These are phyloP conservation scores for Megacollybia marginata DNA, from an alignment of 768 basidiomycete species.

Conservation along the genomic window DNA sequence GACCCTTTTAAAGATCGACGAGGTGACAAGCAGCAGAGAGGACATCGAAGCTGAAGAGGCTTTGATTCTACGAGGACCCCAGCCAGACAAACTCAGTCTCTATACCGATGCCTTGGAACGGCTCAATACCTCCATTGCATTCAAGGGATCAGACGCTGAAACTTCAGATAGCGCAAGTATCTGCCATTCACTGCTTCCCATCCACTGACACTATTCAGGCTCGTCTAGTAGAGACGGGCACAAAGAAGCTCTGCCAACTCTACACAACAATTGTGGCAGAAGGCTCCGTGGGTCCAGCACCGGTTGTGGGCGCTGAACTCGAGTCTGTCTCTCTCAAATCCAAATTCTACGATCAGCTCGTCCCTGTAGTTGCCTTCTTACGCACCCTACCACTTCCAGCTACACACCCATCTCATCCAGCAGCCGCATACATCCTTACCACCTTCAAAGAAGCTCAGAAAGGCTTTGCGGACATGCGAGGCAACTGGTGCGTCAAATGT, in stretches of 20 bases:
- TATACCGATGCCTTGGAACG: constrained; percentile 74
- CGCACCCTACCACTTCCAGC: constrained; percentile 68
- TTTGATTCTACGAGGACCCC: constrained; percentile 71
- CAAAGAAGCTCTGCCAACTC: constrained; percentile 72
- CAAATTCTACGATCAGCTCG: constrained; percentile 42
- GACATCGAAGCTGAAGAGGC: constrained; percentile 75
- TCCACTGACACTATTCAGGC: constrained; percentile 24
- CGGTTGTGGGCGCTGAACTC: constrained; percentile 51
- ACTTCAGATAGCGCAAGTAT: constrained; percentile 38
- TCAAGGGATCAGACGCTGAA: constrained; percentile 54
- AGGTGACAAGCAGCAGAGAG: constrained; percentile 67
- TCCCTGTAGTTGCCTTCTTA: constrained; percentile 61
- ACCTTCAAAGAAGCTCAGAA: constrained; percentile 72
- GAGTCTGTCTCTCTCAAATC: constrained; percentile 48
- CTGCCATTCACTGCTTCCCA: constrained; percentile 14
- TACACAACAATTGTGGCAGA: constrained; percentile 89
- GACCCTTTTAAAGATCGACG: constrained; percentile 71
- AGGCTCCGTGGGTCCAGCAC: constrained; percentile 71
- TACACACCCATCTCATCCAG: constrained; percentile 80
- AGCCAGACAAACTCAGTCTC: constrained; percentile 50
- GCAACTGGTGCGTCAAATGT: constrained; percentile 69
- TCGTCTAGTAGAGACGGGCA: constrained; percentile 75
- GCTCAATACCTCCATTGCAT: constrained; percentile 73
- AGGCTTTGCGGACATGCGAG: constrained; percentile 84
- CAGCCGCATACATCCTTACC: constrained; percentile 52